These are phyloP conservation scores for Aspergillus thermomutatus DNA, from an alignment of 2,329 filamentous ascomycete species.

Conservation along the genomic window DNA sequence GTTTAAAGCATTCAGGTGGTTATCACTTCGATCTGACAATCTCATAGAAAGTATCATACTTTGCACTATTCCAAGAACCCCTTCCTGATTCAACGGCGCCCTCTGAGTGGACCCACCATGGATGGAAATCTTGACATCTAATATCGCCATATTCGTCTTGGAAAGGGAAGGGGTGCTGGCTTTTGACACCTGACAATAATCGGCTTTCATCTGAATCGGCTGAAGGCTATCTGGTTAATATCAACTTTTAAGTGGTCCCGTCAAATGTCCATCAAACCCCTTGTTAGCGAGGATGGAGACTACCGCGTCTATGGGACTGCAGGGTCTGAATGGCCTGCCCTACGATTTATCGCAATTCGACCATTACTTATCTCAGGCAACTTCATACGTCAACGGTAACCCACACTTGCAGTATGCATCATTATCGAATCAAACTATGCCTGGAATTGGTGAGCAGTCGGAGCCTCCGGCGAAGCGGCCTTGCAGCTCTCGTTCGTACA, in stretches of 20 bases:
- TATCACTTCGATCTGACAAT: constrained; percentile 5
- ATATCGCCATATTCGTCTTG: constrained; percentile 14
- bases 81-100: constrained; percentile 12
- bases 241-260: neutral
- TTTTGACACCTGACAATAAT: neutral
- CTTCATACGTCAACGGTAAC: constrained; percentile 2
- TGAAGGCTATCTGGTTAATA: neutral
- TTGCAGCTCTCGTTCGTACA: constrained; percentile 10
- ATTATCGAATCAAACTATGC: constrained; percentile 1
- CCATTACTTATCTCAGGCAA: constrained; percentile 12
- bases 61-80: constrained; percentile 9
- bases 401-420: constrained; percentile 1
- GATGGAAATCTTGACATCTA: constrained; percentile 18
- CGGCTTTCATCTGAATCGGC: neutral
- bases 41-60: constrained; percentile 8
- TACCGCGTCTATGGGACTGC: constrained; percentile 18
- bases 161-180: constrained; percentile 6
- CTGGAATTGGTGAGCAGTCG: neutral
- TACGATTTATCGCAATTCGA: constrained; percentile 7
- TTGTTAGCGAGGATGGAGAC: constrained; percentile 23
- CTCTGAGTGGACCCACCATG: constrained; percentile 24
- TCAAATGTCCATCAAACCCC: neutral
- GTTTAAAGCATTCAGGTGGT: neutral
- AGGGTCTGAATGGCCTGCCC: constrained; percentile 9
- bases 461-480: constrained; percentile 20